Evolutionary conservation across 2,329 filamentous ascomycete genomes (phyloP), one percentile per base, ranked within the genome.

Genomic region (Xylaria sp.): DNA sequence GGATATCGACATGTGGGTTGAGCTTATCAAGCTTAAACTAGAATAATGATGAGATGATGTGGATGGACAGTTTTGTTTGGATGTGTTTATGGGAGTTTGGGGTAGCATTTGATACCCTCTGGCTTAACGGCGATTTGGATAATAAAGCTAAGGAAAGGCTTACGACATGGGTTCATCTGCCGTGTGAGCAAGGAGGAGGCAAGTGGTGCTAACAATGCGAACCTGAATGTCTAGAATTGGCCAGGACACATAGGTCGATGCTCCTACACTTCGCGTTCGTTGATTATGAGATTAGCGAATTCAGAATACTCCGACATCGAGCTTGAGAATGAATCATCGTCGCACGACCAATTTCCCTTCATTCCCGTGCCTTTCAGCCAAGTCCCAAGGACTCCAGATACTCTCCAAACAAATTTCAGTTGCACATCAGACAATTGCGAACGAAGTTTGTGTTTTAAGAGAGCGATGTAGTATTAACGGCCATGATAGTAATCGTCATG

Each of bases 1-100:
- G 69, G 72, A 78, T 65, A 68, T 78, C 48, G 74, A 74, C 3
- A 62, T 62, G 3, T 78, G 76, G 76, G 70, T 77, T 44, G 78
- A 79, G 66, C 66, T 72, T 1, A 74, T 79, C 50, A 76, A 74
- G 57, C 37, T 65, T 18, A 71, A 64, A 37, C 66, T 78, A 44
- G 77, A 77, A 57, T 76, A 54, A 65, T 40, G 27, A n/a, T 13
- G 35, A 40, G 16, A 47, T 40, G 18, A 18, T 53, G 25, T n/a
- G n/a, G 3, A 27, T 3, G n/a, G 32, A 57, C 27, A 29, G 5
- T 6, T 42, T 35, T 21, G 40, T 63, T 55, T 50, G 42, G 23
- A 48, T 35, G 59, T 27, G 42, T 18, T 54, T 25, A 9, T 69
- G 10, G 53, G 63, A 60, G 47, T 65, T 60, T 35, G 32, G 40